A percentile compares a stretch with the other conserved stretches of the same genome.
phyloP scores from a whole-genome alignment of 2,329 filamentous ascomycete genomes.

The Tothia fuscella region DNA sequence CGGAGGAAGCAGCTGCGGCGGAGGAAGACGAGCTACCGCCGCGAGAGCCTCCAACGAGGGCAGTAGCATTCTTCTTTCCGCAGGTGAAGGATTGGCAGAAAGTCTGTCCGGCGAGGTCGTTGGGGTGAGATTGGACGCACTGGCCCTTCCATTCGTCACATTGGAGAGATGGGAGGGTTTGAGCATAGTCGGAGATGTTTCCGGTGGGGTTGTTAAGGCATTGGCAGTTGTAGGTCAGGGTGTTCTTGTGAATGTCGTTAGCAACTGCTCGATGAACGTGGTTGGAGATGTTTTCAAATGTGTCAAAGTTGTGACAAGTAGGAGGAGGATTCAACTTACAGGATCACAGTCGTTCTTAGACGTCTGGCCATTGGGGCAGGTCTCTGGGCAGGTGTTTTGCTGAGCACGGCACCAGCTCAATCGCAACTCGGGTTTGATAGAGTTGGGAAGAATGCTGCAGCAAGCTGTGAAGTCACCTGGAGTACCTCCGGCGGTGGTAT shows the following conservation, averaged over 20 bases:
- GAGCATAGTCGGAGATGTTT: conserved; percentile 42
- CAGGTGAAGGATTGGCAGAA: conserved; percentile 40
- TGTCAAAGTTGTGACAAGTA: background rate
- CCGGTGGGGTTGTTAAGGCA: conserved; percentile 45
- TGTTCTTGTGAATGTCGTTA: conserved; percentile 24
- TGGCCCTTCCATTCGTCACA: conserved; percentile 40
- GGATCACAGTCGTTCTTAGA: conserved; percentile 42
- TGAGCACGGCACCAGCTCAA: conserved; percentile 47
- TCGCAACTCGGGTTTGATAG: conserved; percentile 26
- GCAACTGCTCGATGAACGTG: background rate
- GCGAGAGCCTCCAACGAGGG: conserved; percentile 19
- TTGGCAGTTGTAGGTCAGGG: conserved; percentile 44
- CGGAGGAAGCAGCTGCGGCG: conserved; percentile 18
- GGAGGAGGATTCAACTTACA: conserved; percentile 31
- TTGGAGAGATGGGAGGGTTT: conserved; percentile 49
- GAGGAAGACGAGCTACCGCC: conserved; percentile 18
- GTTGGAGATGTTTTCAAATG: background rate
- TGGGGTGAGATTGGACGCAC: conserved; percentile 28
- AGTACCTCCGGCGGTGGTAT: too few relatives aligned
- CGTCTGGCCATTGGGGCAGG: conserved; percentile 41
- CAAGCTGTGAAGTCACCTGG: conserved; percentile 23
- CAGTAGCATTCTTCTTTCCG: conserved; percentile 37
- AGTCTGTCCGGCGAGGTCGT: conserved; percentile 25
- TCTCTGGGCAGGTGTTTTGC: conserved; percentile 45
- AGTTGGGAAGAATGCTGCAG: conserved; percentile 30